phyloP scores from a whole-genome alignment of 345 rosid genomes.

The Populus nigra region DNA sequence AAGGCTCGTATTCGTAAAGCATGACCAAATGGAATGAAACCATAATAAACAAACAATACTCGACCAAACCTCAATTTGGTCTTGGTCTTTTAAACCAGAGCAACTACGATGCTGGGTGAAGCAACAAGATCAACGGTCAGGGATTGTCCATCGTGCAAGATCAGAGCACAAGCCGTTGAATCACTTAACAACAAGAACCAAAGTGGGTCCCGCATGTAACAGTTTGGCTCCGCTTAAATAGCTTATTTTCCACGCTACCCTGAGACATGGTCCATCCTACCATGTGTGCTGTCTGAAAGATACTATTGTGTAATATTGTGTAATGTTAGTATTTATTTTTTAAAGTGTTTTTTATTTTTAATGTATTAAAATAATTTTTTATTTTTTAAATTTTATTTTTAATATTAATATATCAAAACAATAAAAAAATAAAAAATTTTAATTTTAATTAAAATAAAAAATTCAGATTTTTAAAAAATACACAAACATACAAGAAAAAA shows the following conservation, averaged over 20 bases:
- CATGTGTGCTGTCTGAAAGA: constrained; percentile 18
- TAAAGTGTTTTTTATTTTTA: no score
- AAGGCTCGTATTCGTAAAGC: no score
- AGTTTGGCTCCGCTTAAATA: constrained; percentile 5
- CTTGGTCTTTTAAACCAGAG: background rate
- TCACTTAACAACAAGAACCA: background rate
- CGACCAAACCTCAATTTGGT: background rate
- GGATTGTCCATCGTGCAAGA: constrained; percentile 15
- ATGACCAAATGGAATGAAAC: background rate
- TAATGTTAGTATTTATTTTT: no score
- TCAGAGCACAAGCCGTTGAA: constrained; percentile 10
- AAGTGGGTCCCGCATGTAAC: background rate
- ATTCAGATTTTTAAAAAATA: no score
- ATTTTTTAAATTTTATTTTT: no score
- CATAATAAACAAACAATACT: background rate
- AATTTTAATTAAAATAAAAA: no score
- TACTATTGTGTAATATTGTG: no score
- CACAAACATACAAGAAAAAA: no score
- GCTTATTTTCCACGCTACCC: constrained; percentile 8
- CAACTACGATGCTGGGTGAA: background rate
- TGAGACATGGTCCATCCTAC: background rate
- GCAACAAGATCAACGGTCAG: constrained; percentile 36
- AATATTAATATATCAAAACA: no score
- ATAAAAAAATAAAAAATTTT: no score
- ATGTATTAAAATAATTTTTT: no score